A percentile compares a stretch with the other conserved stretches of the same genome.
These are phyloP conservation scores for Cutaneotrichosporon daszewskae DNA, from an alignment of 1,284 basidiomycete genomes.

Conservation along the genomic window DNA sequence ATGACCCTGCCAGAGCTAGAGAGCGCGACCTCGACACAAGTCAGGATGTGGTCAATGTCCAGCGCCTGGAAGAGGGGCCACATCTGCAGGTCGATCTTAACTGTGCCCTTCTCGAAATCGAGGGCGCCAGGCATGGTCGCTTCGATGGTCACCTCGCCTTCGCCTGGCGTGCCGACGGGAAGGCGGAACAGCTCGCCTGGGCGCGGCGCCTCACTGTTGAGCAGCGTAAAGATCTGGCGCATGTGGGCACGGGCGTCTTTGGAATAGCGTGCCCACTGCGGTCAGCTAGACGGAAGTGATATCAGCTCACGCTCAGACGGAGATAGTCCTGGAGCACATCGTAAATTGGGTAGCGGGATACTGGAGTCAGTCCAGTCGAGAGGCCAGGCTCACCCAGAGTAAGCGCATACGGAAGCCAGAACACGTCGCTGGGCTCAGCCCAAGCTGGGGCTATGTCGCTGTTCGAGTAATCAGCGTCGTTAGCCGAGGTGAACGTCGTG, in stretches of 20 bases:
- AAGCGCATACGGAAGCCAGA: constrained; percentile 86
- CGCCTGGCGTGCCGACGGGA: constrained; percentile 22
- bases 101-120: constrained; percentile 47
- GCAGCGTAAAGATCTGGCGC: constrained; percentile 45
- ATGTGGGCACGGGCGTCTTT: constrained; percentile 59
- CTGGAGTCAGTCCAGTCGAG: constrained; percentile 46
- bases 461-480: constrained; percentile 11
- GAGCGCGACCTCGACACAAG: constrained; percentile 85
- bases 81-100: constrained; percentile 67
- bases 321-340: constrained; percentile 89
- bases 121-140: constrained; percentile 47
- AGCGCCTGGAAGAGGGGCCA: constrained; percentile 95
- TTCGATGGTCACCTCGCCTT: constrained; percentile 35
- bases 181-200: constrained; percentile 59
- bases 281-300: background rate
- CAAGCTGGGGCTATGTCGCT: constrained; percentile 20
- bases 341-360: constrained; percentile 85
- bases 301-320: constrained; percentile 54
- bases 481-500: constrained; percentile 14
- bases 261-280: constrained; percentile 82
- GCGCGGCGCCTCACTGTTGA: constrained; percentile 66
- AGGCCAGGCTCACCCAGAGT: constrained; percentile 49
- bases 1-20: constrained; percentile 86
- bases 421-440: constrained; percentile 64
- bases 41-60: constrained; percentile 88